Conservation (phyloP, 306 rosid genomes). For the Cyclanthera cordifolia region DNA sequence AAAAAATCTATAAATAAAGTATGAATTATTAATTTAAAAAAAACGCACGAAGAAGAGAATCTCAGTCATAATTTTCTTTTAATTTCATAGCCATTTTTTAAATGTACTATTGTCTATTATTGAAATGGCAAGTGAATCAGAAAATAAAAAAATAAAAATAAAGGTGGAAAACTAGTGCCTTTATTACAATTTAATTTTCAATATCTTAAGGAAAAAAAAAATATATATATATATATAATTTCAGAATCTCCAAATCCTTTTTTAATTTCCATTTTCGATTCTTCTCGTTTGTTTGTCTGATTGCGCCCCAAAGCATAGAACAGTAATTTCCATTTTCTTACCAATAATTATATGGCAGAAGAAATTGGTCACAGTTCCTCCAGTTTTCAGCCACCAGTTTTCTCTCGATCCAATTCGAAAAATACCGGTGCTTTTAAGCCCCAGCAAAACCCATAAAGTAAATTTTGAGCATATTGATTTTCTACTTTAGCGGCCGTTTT, state of each 20-base stretch:
- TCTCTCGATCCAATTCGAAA: neutral
- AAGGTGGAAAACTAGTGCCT: no score
- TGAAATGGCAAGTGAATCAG: no score
- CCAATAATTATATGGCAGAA: neutral
- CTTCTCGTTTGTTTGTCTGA: neutral
- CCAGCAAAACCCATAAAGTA: constrained; percentile 1
- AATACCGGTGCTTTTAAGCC: constrained; percentile 3
- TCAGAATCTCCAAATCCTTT: neutral
- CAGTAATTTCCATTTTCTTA: neutral
- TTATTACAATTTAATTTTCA: no score
- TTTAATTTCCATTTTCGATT: neutral
- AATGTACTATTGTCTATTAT: no score
- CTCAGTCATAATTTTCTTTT: no score
- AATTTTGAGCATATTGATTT: neutral
- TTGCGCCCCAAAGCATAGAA: neutral
- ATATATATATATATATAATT: no score
- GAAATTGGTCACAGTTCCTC: constrained; percentile 13
- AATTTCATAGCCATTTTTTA: no score
- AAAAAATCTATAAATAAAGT: no score
- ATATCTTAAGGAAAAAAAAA: no score
- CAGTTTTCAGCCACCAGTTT: constrained; percentile 15
- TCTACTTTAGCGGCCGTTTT: neutral
- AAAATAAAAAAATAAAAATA: no score
- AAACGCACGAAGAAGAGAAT: no score
- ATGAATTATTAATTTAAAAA: no score